Evolutionary conservation across 805 yeast genomes (phyloP).

Genomic region (Candida pseudofarinosa): DNA sequence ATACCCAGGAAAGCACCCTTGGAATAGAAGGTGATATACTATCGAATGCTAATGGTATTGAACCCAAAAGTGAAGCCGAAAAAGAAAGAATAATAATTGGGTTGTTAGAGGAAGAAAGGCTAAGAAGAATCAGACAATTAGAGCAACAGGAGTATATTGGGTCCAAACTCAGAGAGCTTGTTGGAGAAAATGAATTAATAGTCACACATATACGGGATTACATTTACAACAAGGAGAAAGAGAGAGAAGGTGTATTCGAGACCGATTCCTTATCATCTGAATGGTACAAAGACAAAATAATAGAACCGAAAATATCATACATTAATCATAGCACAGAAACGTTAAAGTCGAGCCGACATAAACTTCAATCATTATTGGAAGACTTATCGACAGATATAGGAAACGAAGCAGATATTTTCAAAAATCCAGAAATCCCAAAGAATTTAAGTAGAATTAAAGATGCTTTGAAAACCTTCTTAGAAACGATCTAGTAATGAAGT

Average conservation of each 20-base stretch:
- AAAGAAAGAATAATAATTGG: slow-evolving; percentile 13
- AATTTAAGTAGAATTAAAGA: background rate
- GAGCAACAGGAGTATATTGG: slow-evolving; percentile 34
- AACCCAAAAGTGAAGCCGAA: too few species aligned
- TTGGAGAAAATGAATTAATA: slow-evolving; percentile 31
- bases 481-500: background rate
- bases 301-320: slow-evolving; percentile 11
- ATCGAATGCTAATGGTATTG: too few species aligned
- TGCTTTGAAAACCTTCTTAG: background rate
- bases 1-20: background rate
- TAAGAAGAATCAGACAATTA: slow-evolving; percentile 32
- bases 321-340: slow-evolving; percentile 9
- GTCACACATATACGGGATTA: slow-evolving; percentile 29
- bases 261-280: slow-evolving; percentile 8
- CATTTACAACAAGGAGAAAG: slow-evolving; percentile 18
- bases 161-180: slow-evolving; percentile 28
- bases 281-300: slow-evolving; percentile 8
- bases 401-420: background rate
- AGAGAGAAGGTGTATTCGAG: slow-evolving; percentile 13
- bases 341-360: background rate
- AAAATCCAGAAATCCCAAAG: background rate
- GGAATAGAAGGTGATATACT: background rate
- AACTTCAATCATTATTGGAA: background rate
- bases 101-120: slow-evolving; percentile 25
- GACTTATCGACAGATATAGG: background rate